Evolutionary conservation across 768 basidiomycete species (phyloP).

Genomic region (Rhodocollybia butyracea): DNA sequence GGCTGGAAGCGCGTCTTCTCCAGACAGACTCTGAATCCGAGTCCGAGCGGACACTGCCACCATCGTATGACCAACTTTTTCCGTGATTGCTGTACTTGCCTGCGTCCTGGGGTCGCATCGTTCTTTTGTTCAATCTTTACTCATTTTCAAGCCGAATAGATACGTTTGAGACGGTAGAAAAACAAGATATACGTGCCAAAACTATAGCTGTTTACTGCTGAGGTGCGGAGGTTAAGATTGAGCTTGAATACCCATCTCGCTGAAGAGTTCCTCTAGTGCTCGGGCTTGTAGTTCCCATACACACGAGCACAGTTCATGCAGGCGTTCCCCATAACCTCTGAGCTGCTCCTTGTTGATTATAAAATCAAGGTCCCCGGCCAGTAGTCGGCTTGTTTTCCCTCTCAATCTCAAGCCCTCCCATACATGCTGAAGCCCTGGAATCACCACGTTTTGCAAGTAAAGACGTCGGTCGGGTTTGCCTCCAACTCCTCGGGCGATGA

Average conservation of each 20-base stretch:
- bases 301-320: conserved; percentile 16
- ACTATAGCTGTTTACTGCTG: too few relatives aligned
- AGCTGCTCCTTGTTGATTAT: conserved; percentile 18
- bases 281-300: not conserved
- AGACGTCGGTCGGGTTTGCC: conserved; percentile 10
- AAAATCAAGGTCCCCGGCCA: conserved; percentile 25
- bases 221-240: too few relatives aligned
- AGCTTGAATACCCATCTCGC: not conserved
- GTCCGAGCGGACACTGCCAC: conserved; percentile 23
- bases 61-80: conserved; percentile 28
- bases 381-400: conserved; percentile 14
- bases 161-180: too few relatives aligned
- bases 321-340: conserved; percentile 16
- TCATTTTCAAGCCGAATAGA: too few relatives aligned
- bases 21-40: conserved; percentile 12
- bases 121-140: too few relatives aligned
- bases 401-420: conserved; percentile 22
- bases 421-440: conserved; percentile 18
- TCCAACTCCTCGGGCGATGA: conserved; percentile 24
- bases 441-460: conserved; percentile 5
- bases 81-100: too few relatives aligned
- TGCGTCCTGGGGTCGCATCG: too few relatives aligned
- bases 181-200: too few relatives aligned
- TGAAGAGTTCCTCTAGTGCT: not conserved
- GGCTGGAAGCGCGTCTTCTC: too few relatives aligned